Percentiles rank a stretch among this genome's conserved stretches.
phyloP scores from a whole-genome alignment of 23 red algal genomes.

The Gracilaria domingensis region DNA sequence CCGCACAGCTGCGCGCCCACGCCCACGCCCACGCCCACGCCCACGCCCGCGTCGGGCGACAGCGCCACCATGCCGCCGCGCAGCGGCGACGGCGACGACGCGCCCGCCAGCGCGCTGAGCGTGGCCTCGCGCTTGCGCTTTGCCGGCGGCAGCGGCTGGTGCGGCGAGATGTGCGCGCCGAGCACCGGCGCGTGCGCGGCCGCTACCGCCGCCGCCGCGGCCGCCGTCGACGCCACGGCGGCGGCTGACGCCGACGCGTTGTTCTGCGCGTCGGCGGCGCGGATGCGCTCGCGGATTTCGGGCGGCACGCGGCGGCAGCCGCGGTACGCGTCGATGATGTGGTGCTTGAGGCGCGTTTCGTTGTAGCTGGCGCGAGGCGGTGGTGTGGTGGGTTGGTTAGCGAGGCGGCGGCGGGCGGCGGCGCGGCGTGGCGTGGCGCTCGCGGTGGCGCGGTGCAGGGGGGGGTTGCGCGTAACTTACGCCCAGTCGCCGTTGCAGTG shows the following conservation, averaged over 20 bases:
- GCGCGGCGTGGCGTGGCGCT: not conserved
- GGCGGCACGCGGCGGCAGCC: constrained; percentile 58
- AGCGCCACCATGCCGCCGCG: not conserved
- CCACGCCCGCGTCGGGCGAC: not conserved
- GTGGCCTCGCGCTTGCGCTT: constrained; percentile 58
- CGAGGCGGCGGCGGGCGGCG: not conserved
- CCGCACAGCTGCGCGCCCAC: not conserved
- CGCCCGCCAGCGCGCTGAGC: not conserved
- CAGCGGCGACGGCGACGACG: constrained; percentile 1
- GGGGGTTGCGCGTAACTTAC: constrained; percentile 51
- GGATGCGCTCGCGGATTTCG: constrained; percentile 59
- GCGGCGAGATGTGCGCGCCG: constrained; percentile 31
- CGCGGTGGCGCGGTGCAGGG: no score
- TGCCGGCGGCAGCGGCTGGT: constrained; percentile 7
- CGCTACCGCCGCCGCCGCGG: not conserved
- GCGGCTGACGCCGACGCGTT: not conserved
- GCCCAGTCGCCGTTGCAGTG: constrained; percentile 69
- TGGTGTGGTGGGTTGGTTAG: not conserved
- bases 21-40: not conserved
- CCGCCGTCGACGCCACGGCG: not conserved
- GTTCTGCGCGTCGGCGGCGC: constrained; percentile 40
- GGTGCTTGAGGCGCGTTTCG: constrained; percentile 70
- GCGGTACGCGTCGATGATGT: constrained; percentile 59
- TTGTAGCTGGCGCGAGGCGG: constrained; percentile 55
- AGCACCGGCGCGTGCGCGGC: constrained; percentile 19